phyloP scores from a whole-genome alignment of 805 yeast species.

The Diddensiella santjacobensis region DNA sequence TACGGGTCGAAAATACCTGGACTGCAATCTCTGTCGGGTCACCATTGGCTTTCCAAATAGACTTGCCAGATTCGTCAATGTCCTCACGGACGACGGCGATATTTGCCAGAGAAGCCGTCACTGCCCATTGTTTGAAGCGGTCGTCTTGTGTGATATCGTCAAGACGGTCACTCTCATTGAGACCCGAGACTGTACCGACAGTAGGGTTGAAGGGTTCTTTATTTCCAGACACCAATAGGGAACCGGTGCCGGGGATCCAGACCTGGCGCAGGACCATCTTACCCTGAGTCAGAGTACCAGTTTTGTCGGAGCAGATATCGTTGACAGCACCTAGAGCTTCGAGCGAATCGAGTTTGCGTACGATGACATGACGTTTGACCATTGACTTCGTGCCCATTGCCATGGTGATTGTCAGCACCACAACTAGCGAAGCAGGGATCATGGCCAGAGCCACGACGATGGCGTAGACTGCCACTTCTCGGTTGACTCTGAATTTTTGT shows the following conservation, averaged over 20 bases:
- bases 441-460: conserved; percentile 79
- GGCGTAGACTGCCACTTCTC: conserved; percentile 83
- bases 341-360: conserved; percentile 70
- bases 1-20: conserved; percentile 67
- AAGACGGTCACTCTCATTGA: conserved; percentile 33
- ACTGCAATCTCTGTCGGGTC: conserved; percentile 90
- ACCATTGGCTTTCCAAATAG: conserved; percentile 73
- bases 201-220: conserved; percentile 64
- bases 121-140: conserved; percentile 49
- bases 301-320: conserved; percentile 78
- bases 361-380: conserved; percentile 67
- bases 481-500: conserved; percentile 68
- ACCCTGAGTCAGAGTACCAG: conserved; percentile 79
- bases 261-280: conserved; percentile 69
- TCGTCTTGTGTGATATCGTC: conserved; percentile 7
- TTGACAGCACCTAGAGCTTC: conserved; percentile 78
- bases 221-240: conserved; percentile 50
- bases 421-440: conserved; percentile 79
- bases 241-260: conserved; percentile 65
- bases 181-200: conserved; percentile 44
- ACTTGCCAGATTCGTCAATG: conserved; percentile 37
- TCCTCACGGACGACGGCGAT: conserved; percentile 60
- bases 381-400: conserved; percentile 75
- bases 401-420: conserved; percentile 81
- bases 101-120: conserved; percentile 72